These are phyloP conservation scores for Sarocladiaceae sp. DNA, from an alignment of 2,329 filamentous ascomycete species.

Conservation along the genomic window DNA sequence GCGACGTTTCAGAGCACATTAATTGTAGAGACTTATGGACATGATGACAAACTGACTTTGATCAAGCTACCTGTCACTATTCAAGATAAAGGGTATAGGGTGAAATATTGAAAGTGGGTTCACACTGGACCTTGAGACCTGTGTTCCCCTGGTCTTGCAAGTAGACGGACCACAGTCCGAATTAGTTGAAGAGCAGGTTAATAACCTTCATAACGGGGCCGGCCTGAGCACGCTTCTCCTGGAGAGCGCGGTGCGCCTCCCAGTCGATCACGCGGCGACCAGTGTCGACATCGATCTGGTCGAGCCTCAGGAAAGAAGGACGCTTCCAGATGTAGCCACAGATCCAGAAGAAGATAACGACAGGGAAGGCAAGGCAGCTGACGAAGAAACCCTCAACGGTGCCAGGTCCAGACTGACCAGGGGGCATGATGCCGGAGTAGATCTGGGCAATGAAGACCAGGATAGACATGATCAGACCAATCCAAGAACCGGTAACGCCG, in stretches of 20 bases:
- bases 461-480: slow-evolving; percentile 53
- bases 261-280: slow-evolving; percentile 58
- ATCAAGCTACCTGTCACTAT: too few relatives aligned
- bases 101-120: too few relatives aligned
- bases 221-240: slow-evolving; percentile 2
- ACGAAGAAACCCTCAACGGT: slow-evolving; percentile 43
- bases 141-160: not conserved
- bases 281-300: slow-evolving; percentile 61
- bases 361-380: slow-evolving; percentile 45
- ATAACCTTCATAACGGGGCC: slow-evolving; percentile 5
- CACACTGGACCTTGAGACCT: too few relatives aligned
- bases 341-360: slow-evolving; percentile 47
- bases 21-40: too few relatives aligned
- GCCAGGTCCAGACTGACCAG: slow-evolving; percentile 20
- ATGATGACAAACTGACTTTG: too few relatives aligned
- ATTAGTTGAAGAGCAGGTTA: slow-evolving; percentile 5
- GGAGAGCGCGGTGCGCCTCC: slow-evolving; percentile 28
- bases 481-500: slow-evolving; percentile 57
- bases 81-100: too few relatives aligned
- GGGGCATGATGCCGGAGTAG: slow-evolving; percentile 35
- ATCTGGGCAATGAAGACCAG: slow-evolving; percentile 52
- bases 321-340: slow-evolving; percentile 59
- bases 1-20: too few relatives aligned
- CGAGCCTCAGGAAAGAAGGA: slow-evolving; percentile 46
- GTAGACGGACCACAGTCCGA: not conserved